These are phyloP conservation scores for Blastobotrys muscicola DNA, from an alignment of 805 yeast genomes.

Conservation along the genomic window DNA sequence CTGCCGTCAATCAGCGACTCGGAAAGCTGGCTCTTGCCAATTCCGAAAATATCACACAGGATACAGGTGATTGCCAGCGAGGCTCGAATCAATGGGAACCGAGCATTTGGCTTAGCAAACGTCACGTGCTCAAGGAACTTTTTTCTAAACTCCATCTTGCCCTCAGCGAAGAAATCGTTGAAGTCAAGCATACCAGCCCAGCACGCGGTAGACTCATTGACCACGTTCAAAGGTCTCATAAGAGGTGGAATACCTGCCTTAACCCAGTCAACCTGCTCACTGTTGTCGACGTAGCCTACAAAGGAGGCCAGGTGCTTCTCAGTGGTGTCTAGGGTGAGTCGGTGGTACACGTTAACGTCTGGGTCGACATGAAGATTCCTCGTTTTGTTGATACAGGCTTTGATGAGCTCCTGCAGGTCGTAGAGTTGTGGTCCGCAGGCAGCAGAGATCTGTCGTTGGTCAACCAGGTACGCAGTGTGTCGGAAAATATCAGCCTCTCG, in stretches of 20 bases:
- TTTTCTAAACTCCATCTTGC: constrained; percentile 15
- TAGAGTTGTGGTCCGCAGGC: constrained; percentile 16
- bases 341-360: constrained; percentile 6
- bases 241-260: constrained; percentile 14
- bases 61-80: constrained; percentile 17
- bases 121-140: constrained; percentile 18
- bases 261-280: constrained; percentile 14
- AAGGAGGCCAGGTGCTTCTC: constrained; percentile 9
- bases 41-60: constrained; percentile 10
- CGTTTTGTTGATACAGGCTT: constrained; percentile 14
- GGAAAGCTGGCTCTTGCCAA: constrained; percentile 4
- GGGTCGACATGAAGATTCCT: constrained; percentile 8
- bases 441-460: constrained; percentile 13
- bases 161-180: constrained; percentile 16
- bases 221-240: constrained; percentile 7
- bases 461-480: constrained; percentile 14
- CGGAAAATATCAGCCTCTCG: constrained; percentile 17
- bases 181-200: constrained; percentile 21
- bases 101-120: constrained; percentile 11
- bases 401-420: constrained; percentile 18
- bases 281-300: constrained; percentile 12
- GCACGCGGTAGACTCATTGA: constrained; percentile 9
- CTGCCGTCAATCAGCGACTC: constrained; percentile 7
- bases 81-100: constrained; percentile 19
- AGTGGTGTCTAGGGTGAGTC: constrained; percentile 8